These are phyloP conservation scores for Eimeria praecox DNA, from an alignment of 169 alveolate species.

Conservation along the genomic window DNA sequence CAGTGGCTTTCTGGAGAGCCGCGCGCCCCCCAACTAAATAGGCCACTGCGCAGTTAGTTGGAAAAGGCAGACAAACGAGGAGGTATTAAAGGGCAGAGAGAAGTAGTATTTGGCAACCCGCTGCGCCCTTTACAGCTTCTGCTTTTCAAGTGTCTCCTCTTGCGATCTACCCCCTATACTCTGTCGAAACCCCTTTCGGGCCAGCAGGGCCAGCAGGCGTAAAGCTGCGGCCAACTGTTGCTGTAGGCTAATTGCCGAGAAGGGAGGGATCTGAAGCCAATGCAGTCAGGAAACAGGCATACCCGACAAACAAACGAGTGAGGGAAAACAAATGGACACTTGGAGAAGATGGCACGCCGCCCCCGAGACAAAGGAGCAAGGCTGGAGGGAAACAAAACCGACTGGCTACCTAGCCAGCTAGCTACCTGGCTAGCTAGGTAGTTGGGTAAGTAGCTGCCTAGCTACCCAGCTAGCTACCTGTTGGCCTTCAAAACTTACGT, in stretches of 20 bases:
- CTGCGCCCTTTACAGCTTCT: background rate
- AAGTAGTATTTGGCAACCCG: no score
- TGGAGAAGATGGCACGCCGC: background rate
- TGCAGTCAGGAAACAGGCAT: background rate
- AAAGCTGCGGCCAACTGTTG: slow-evolving; percentile 49
- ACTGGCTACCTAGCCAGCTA: background rate
- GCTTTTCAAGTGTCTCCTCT: background rate
- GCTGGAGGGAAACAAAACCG: background rate
- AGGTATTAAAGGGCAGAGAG: background rate
- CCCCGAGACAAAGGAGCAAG: background rate
- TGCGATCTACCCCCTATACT: background rate
- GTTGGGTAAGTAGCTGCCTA: background rate
- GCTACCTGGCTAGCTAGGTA: background rate
- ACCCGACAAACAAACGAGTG: background rate
- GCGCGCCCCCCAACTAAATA: background rate
- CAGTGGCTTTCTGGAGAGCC: background rate
- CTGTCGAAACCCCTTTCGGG: background rate
- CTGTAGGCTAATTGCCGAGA: slow-evolving; percentile 5
- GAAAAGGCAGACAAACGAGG: background rate
- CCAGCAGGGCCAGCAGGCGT: slow-evolving; percentile 17
- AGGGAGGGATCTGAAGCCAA: slow-evolving; percentile 32
- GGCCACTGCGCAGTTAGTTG: background rate
- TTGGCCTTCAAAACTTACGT: slow-evolving; percentile 8
- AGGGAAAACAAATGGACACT: background rate
- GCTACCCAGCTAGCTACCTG: background rate